Evolutionary conservation across 1,139 yeast genomes (phyloP).

Genomic region (Scheffersomyces quercinus): DNA sequence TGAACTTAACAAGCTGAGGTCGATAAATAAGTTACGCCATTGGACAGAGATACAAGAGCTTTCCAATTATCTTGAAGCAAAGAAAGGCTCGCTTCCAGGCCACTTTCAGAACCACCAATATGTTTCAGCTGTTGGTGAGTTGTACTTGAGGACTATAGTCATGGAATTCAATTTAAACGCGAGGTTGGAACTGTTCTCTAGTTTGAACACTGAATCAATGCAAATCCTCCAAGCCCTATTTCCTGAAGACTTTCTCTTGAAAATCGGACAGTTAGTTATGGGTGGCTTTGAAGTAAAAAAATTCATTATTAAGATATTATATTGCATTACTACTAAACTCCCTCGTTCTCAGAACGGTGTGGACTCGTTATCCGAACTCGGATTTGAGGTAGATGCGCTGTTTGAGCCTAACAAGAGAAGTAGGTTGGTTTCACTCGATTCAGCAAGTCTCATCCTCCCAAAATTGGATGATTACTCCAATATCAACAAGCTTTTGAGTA

Average conservation of each 20-base stretch:
- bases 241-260: background rate
- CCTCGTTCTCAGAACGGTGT: background rate
- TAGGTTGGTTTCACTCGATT: background rate
- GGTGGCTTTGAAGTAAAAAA: background rate
- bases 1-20: constrained; percentile 3
- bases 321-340: background rate
- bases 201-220: background rate
- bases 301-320: background rate
- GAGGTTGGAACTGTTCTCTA: background rate
- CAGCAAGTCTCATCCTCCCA: background rate
- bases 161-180: background rate
- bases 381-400: background rate
- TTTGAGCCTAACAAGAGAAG: background rate
- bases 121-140: background rate
- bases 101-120: background rate
- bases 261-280: background rate
- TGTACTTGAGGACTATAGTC: background rate
- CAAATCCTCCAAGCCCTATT: background rate
- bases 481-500: constrained; percentile 13
- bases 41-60: background rate
- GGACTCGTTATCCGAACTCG: background rate
- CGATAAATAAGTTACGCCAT: background rate
- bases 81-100: background rate
- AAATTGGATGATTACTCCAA: constrained; percentile 1
- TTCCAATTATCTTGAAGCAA: background rate